Base-by-base conservation (phyloP, 129 eudicot species). In the Calendula officinalis region DNA sequence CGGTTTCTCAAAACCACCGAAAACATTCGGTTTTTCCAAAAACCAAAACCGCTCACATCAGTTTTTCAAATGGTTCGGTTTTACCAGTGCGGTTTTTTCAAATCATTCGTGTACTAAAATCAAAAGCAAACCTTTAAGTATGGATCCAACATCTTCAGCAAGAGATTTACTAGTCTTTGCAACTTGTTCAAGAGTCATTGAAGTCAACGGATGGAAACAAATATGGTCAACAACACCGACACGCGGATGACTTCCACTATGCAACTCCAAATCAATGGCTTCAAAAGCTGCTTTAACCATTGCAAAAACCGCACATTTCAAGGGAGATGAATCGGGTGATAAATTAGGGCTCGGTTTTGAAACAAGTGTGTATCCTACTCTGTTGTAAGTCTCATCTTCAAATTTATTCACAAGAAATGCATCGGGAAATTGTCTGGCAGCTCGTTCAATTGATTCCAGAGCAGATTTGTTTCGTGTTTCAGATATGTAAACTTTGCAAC, bases 361-460 rank as follows among this genome's bases (percentile, higher is more conserved):
- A 16, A 94, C 99, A 47, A 94, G 81, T 6, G 99, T 94, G 82
- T 94, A 94, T 7, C 99, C 97, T 61, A 94, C 96, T 78, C 99
- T 75, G 69, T 94, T 88, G 78, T 94, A 94, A 14, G 78, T 81
- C 48, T 82, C 95, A 47, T 94, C 99, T 60, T 83, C 92, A 60
- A 94, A 94, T 47, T 86, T 94, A 68, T 88, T 94, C 58, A 88
- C 38, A 59, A 94, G 74, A 40, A 87, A 72, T 3, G 92, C 89
- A 44, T 86, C 74, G 0, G 97, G 87, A 38, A 81, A 83, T 14
- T 70, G 78, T 38, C 83, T 86, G 30, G 91, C 95, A 38, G 95
- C 96, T 53, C 58, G 77, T 65, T 94, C 96, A 15, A 94, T 88
- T 2, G 87, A 81, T 8, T 86, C 90, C 10, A 94, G 79, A 38